Percentiles rank a stretch among this genome's conserved stretches.
Evolutionary conservation across 192 early-diverging fungal genomes (phyloP).

Genomic region (Kappamyces sp.): DNA sequence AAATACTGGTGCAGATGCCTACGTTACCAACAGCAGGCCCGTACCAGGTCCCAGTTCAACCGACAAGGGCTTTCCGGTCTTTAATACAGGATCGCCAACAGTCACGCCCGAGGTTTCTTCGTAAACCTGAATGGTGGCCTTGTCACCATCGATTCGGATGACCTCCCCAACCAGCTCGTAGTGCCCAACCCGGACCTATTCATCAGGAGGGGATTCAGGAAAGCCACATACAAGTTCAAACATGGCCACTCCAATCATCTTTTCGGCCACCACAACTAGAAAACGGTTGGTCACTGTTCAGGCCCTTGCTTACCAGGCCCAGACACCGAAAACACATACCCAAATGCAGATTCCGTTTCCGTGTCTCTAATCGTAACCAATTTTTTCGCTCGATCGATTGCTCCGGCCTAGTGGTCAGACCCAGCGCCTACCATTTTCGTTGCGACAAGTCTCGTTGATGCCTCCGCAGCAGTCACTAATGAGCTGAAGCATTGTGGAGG

Average conservation of each 20-base stretch:
- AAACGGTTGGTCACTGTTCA: conserved; percentile 17
- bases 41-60: conserved; percentile 97
- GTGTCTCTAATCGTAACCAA: conserved; percentile 79
- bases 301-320: conserved; percentile 73
- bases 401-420: conserved; percentile 64
- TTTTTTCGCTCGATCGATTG: conserved; percentile 80
- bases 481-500: no score
- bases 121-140: conserved; percentile 99
- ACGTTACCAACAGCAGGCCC: not conserved
- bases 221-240: conserved; percentile 78
- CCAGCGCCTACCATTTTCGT: not conserved
- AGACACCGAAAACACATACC: conserved; percentile 94
- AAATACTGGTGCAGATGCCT: conserved; percentile 87
- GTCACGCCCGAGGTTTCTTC: conserved; percentile 98
- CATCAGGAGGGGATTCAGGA: not conserved
- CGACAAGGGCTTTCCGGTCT: conserved; percentile 95
- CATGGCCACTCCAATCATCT: conserved; percentile 97
- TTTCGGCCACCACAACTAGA: conserved; percentile 95
- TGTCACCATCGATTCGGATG: conserved; percentile 98
- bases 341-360: conserved; percentile 80
- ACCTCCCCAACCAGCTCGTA: conserved; percentile 97
- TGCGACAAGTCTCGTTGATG: no score
- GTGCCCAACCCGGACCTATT: conserved; percentile 92
- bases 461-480: no score
- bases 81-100: conserved; percentile 97